These are phyloP conservation scores for Pelargonium australe DNA, from an alignment of 441 rosid species.

Conservation along the genomic window DNA sequence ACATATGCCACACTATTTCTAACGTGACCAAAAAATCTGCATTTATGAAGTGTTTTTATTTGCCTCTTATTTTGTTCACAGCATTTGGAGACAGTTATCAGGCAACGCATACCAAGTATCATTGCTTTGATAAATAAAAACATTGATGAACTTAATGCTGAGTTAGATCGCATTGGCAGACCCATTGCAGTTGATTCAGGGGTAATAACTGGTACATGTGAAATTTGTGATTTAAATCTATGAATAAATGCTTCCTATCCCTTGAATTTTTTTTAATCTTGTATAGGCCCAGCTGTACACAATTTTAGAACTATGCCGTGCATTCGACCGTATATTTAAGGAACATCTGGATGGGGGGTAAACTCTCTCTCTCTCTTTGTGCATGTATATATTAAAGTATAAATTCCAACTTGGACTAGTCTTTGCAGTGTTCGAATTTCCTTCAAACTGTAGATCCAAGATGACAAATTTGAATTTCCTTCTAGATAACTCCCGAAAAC, in stretches of 20 bases:
- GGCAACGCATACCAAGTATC: constrained; percentile 96
- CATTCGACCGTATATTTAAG: constrained; percentile 96
- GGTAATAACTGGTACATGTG: constrained; percentile 40
- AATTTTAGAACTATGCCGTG: constrained; percentile 88
- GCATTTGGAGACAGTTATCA: constrained; percentile 91
- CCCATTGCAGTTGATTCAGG: constrained; percentile 96
- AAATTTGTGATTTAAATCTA: too few species aligned
- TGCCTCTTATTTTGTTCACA: constrained; percentile 24
- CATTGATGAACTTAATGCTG: constrained; percentile 93
- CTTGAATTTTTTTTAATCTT: constrained; percentile 4
- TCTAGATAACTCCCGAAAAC: background rate
- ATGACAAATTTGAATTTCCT: background rate
- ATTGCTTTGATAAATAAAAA: constrained; percentile 89
- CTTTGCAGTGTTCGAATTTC: background rate
- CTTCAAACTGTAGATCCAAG: background rate
- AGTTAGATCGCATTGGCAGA: constrained; percentile 94
- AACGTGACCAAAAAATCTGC: background rate
- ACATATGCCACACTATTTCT: background rate
- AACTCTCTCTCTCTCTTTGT: constrained; percentile 16
- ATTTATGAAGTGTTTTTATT: background rate
- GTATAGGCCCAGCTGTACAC: constrained; percentile 90
- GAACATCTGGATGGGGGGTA: constrained; percentile 99
- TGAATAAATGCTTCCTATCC: too few species aligned
- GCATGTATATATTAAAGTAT: background rate
- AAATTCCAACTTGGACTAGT: background rate